phyloP scores from a whole-genome alignment of 2,329 filamentous ascomycete species.

The Elsinoe batatas region DNA sequence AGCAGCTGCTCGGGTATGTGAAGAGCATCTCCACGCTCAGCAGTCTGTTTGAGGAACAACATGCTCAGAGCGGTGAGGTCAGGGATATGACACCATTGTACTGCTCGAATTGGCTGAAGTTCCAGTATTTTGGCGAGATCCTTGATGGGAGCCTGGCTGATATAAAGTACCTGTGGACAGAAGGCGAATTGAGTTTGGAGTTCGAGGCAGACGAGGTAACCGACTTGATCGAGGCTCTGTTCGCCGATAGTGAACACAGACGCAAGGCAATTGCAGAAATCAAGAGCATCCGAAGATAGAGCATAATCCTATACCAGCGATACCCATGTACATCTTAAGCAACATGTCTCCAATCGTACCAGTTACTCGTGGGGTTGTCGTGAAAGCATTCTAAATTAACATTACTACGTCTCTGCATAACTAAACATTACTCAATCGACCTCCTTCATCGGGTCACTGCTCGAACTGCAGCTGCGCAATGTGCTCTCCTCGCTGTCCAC shows the following conservation, averaged over 20 bases:
- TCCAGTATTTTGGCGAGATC: conserved; percentile 55
- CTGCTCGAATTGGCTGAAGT: conserved; percentile 54
- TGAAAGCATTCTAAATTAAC: not conserved
- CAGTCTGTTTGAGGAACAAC: conserved; percentile 45
- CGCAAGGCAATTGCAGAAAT: conserved; percentile 51
- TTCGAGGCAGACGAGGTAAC: conserved; percentile 53
- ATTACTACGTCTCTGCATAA: not conserved
- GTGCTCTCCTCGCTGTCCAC: conserved; percentile 2
- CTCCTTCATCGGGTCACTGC: not conserved
- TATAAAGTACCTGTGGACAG: conserved; percentile 55
- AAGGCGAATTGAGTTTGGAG: conserved; percentile 53
- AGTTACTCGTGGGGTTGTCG: not conserved
- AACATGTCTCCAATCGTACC: too few relatives aligned
- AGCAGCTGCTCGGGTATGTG: conserved; percentile 48
- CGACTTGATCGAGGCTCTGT: conserved; percentile 54
- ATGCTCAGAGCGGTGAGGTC: conserved; percentile 29
- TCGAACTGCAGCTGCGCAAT: not conserved
- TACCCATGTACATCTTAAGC: not conserved
- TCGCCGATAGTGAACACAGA: conserved; percentile 52
- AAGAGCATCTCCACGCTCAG: conserved; percentile 46
- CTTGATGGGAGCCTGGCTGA: conserved; percentile 53
- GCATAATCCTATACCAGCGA: not conserved
- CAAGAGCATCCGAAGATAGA: conserved; percentile 21
- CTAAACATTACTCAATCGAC: not conserved
- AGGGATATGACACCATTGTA: conserved; percentile 50